Evolutionary conservation across 192 early-diverging fungal genomes (phyloP).

Genomic region (Backusella morwellensis): DNA sequence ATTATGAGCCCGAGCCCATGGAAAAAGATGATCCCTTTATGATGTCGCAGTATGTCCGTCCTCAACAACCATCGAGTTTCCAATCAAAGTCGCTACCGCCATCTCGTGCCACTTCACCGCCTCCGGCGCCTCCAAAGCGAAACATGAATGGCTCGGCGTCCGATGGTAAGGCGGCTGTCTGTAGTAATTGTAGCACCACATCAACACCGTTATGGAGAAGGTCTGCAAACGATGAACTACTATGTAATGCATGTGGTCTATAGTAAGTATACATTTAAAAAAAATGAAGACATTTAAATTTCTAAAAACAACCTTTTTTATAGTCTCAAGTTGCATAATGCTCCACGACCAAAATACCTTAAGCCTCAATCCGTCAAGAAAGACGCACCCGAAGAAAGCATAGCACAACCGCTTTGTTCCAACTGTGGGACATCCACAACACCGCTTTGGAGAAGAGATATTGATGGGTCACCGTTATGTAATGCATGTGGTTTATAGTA

Average conservation of each 20-base stretch:
- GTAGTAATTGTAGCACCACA: slow-evolving; percentile 76
- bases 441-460: slow-evolving; percentile 89
- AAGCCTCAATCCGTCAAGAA: slow-evolving; percentile 70
- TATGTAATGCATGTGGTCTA: slow-evolving; percentile 60
- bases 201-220: slow-evolving; percentile 94
- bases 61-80: not conserved
- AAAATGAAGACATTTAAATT: not conserved
- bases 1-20: not conserved
- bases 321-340: slow-evolving; percentile 37
- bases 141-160: slow-evolving; percentile 1
- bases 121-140: slow-evolving; percentile 2
- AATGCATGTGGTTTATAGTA: slow-evolving; percentile 62
- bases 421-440: slow-evolving; percentile 86
- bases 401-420: slow-evolving; percentile 52
- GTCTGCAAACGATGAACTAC: slow-evolving; percentile 48
- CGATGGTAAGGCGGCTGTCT: slow-evolving; percentile 35
- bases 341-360: slow-evolving; percentile 75
- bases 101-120: slow-evolving; percentile 8
- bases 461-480: slow-evolving; percentile 51
- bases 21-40: not conserved
- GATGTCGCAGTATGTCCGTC: not conserved
- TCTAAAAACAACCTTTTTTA: too few relatives aligned
- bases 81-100: slow-evolving; percentile 5
- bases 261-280: slow-evolving; percentile 36
- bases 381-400: slow-evolving; percentile 36